Base-by-base conservation (phyloP, 2,329 filamentous ascomycete species). In the Amphichorda felina region DNA sequence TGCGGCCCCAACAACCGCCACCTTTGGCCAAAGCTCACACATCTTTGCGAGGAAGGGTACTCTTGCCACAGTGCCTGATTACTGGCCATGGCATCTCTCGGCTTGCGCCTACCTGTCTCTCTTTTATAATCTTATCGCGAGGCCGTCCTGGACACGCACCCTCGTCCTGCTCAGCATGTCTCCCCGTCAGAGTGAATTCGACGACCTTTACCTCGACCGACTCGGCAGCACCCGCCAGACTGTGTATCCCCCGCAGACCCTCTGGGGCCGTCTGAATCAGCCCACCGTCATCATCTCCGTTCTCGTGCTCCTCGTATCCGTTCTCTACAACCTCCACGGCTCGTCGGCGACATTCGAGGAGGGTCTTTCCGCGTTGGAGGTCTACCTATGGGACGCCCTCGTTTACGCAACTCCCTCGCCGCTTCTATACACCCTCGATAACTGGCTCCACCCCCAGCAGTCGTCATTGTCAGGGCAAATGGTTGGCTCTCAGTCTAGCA, bases 311-410 rank as follows among this genome's bases (percentile, higher is more conserved):
- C 4, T 39, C 15, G 8, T 32, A n/a, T 18, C 57, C 28, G 39
- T 59, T 31, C 29, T 51, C n/a, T 50, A 56, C 50, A 56, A 54
- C 35, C 35, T 51, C 19, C 52, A 56, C 48, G 51, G 50, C 41
- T 48, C 55, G 10, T 48, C 57, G 16, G 48, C 54, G 14, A 48
- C 55, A 4, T 37, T 59, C 7, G 46, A 51, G 28, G 47, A 45
- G 10, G 42, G 47, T 5, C 31, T 53, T 29, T 44, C 41, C 32
- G 41, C 51, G 15, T 29, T 54, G 11, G 47, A 44, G 38, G 60
- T 67, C 44, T 50, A 76, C 35, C 48, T 75, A 26, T 83, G 79
- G 78, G 71, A 81, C 55, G 52, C 54, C 18, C 40, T 80, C 21
- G 68, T 84, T 37, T 63, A 64, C 42, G 34, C 71, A 22, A 66